phyloP scores from a whole-genome alignment of 345 rosid species.

The Ricinus communis region DNA sequence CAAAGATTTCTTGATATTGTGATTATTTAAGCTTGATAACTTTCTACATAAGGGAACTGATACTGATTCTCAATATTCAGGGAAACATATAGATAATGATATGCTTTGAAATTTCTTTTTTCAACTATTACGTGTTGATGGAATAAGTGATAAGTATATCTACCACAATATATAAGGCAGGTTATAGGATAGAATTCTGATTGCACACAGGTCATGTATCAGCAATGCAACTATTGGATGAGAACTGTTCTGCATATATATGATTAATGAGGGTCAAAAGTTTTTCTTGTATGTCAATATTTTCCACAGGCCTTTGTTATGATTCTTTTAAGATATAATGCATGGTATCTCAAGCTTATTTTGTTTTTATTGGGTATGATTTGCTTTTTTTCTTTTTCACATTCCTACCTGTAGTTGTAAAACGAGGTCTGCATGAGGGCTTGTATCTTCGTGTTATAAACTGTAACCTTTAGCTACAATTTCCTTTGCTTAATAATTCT shows the following conservation, averaged over 20 bases:
- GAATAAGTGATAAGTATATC: background rate
- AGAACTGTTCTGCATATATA: background rate
- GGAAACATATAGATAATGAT: no score
- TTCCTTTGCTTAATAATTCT: slow-evolving; percentile 2
- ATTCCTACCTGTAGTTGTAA: background rate
- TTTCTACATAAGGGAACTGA: background rate
- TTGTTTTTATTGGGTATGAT: background rate
- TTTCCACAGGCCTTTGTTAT: background rate
- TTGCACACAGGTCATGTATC: background rate
- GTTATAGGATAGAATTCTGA: background rate
- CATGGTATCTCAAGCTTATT: background rate
- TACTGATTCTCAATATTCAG: no score
- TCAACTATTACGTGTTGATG: no score
- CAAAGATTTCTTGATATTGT: background rate
- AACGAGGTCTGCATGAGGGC: background rate
- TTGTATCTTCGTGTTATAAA: background rate
- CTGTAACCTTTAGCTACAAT: background rate
- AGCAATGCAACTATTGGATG: background rate
- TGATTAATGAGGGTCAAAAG: background rate
- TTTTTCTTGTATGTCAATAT: background rate
- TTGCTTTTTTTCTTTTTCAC: background rate
- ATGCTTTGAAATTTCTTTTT: no score
- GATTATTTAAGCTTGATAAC: background rate
- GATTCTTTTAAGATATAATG: background rate
- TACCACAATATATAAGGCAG: background rate